Base-by-base conservation (phyloP, 148 eudicot species). In the Rhododendron ovatum region DNA sequence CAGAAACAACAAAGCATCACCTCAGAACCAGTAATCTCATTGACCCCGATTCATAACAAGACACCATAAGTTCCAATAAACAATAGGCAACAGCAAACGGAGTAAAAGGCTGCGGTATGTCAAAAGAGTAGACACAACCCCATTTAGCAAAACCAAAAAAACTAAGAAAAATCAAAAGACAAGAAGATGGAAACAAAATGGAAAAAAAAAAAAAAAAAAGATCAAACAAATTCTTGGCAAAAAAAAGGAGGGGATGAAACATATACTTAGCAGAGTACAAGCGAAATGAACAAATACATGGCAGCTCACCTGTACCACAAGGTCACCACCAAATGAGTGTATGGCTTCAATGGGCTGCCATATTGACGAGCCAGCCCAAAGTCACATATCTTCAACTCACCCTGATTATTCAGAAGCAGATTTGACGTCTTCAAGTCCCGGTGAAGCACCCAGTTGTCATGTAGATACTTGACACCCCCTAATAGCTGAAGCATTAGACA, bases 391-490 rank as follows among this genome's bases (percentile, higher is more conserved):
- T 95, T 96, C 91, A 96, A 89, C 92, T 95, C 98, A 88, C 98
- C 98, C 87, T 89, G 91, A 89, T 96, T 95, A 90, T 96, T 96
- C 86, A 95, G 78, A 85, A 96, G 99, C 89, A 96, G 89, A 89
- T 96, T 96, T 63, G 99, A 96, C 1, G 98, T 96, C 88, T 96
- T 96, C 88, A 96, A 84, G 91, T 95, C 98, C 83, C 99, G 89
- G 90, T 96, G 99, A 92, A 96, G 95, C 86, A 96, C 98, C 98
- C 99, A 96, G 74, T 96, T 96, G 86, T 95, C 98, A 88, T 96
- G 99, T 87, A 96, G 99, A 90, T 93, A 96, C 86, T 95, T 93
- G 55, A 91, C 88, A 83, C 99, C 98, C 84, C 89, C 95, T 18
- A 96, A 86, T 15, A 96, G 94, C 92, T 96, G 99, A 65, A 96